Evolutionary conservation across 108 stramenopile species (phyloP).

Genomic region (Cylindrotheca closterium): DNA sequence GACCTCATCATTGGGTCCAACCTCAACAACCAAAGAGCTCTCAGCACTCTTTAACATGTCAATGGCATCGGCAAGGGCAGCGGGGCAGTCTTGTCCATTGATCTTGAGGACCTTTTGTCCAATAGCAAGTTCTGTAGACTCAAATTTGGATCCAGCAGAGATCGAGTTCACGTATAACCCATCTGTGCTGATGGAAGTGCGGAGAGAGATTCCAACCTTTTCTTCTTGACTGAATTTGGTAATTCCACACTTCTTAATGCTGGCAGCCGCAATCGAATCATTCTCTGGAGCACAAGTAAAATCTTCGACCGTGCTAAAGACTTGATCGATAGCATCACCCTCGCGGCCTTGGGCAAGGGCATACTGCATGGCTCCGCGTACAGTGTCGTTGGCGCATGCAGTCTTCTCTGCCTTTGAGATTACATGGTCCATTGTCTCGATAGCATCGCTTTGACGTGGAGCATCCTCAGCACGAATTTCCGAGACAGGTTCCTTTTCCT

Average conservation of each 20-base stretch:
- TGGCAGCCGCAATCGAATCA: neutral
- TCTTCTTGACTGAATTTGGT: neutral
- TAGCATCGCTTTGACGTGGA: too few species aligned
- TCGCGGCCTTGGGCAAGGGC: neutral
- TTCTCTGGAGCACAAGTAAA: neutral
- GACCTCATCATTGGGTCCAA: neutral
- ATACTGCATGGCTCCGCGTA: neutral
- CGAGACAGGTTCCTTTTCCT: too few species aligned
- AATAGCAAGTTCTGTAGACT: neutral
- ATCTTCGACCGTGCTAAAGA: neutral
- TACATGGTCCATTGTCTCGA: too few species aligned
- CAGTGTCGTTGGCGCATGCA: neutral
- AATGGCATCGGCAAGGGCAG: neutral
- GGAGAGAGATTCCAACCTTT: neutral
- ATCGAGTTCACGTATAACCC: neutral
- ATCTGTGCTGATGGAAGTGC: neutral
- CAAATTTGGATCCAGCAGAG: neutral
- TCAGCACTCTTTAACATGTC: neutral
- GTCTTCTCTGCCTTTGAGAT: neutral
- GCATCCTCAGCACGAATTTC: too few species aligned
- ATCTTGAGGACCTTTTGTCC: neutral
- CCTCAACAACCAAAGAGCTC: neutral
- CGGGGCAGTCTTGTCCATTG: neutral
- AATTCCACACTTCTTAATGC: neutral
- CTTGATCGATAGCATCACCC: neutral